These are phyloP conservation scores for Penicillium tannophilum DNA, from an alignment of 495 filamentous ascomycete genomes.

Conservation along the genomic window DNA sequence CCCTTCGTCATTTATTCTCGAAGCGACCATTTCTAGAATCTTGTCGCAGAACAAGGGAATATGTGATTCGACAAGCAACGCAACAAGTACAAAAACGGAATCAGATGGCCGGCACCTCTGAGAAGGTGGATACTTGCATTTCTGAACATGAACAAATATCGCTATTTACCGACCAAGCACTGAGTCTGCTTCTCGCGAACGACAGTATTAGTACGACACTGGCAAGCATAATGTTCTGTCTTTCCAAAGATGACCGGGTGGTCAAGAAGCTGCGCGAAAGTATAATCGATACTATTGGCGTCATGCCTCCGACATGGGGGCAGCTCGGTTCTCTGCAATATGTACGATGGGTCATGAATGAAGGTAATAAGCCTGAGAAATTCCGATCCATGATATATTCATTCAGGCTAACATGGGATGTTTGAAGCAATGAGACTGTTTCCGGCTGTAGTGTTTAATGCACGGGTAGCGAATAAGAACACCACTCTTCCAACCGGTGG, in stretches of 20 bases:
- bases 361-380: conserved; percentile 10
- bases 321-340: conserved; percentile 20
- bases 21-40: too few species aligned
- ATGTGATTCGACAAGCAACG: too few species aligned
- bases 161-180: conserved; percentile 4
- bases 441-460: background rate
- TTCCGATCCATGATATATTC: background rate
- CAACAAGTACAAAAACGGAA: too few species aligned
- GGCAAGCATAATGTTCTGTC: conserved; percentile 18
- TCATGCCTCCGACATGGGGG: conserved; percentile 16
- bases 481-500: background rate
- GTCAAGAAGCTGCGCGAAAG: conserved; percentile 18
- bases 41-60: too few species aligned
- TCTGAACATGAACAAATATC: background rate
- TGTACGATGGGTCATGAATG: conserved; percentile 19
- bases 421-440: background rate
- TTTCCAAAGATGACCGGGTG: conserved; percentile 13
- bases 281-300: conserved; percentile 14
- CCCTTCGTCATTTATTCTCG: too few species aligned
- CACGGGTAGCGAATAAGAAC: background rate
- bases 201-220: conserved; percentile 23
- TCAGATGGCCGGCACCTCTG: too few species aligned
- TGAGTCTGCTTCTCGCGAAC: conserved; percentile 22
- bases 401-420: background rate
- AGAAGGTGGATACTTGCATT: too few species aligned